phyloP scores from a whole-genome alignment of 2,329 filamentous ascomycete species.

The Tolypocladium nubicola region DNA sequence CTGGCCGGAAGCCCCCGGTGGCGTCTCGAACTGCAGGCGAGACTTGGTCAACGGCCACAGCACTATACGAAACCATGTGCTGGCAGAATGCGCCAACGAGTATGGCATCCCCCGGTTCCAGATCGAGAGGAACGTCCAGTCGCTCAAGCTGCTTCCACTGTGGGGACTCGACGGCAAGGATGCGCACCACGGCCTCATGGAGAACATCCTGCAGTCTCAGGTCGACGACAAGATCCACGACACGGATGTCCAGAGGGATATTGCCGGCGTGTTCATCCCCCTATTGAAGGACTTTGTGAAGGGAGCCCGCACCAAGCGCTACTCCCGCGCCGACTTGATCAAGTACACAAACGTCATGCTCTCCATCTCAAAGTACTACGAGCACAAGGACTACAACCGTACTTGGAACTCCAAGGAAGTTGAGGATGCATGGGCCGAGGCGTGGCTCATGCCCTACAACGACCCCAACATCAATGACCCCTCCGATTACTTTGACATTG shows the following conservation, averaged over 20 bases:
- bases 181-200: constrained; percentile 41
- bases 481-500: constrained; percentile 19
- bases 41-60: constrained; percentile 43
- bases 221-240: constrained; percentile 34
- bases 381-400: constrained; percentile 38
- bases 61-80: constrained; percentile 43
- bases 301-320: constrained; percentile 33
- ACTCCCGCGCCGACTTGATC: constrained; percentile 31
- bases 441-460: constrained; percentile 35
- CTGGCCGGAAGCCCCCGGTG: constrained; percentile 42
- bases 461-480: constrained; percentile 24
- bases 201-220: constrained; percentile 40
- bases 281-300: constrained; percentile 38
- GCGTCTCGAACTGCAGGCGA: constrained; percentile 43
- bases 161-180: constrained; percentile 44
- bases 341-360: constrained; percentile 35
- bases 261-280: constrained; percentile 42
- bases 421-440: constrained; percentile 35
- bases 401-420: constrained; percentile 36
- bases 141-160: constrained; percentile 40
- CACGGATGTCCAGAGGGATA: constrained; percentile 29
- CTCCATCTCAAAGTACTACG: constrained; percentile 39
- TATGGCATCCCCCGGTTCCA: constrained; percentile 44
- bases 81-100: constrained; percentile 44
- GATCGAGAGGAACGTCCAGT: constrained; percentile 43